Base-by-base conservation (phyloP, 768 basidiomycete genomes). In the Trametes villosa region DNA sequence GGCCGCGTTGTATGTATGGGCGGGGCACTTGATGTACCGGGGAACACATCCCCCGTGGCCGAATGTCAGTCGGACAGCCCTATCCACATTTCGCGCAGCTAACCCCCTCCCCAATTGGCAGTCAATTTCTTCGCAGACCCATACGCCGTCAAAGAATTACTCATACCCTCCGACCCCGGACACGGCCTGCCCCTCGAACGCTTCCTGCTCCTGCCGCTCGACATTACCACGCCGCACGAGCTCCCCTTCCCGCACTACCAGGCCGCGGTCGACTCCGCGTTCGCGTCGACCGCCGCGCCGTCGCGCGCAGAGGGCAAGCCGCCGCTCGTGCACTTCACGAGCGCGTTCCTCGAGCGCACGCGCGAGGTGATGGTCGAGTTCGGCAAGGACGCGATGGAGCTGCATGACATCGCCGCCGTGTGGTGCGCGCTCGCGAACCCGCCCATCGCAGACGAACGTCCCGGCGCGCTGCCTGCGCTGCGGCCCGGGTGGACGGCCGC, bases 91-190 rank as follows among this genome's bases (percentile, higher is more conserved):
- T 8, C 9, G 33, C 42, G 20, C 20, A 26, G 11, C 1, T 34
- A 20, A 18, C 34, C 20, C 60, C 42, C 66, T 40, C n/a, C 24
- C n/a, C 5, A 3, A 26, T 46, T 17, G 6, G 3, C 66, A 93
- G 91, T 92, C 76, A 92, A 92, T 72, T 90, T 89, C 68, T 94
- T 87, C 58, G 92, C 94, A 2, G 94, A 96, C 69, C 92, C 95
- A 2, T 91, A 80, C 66, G 93, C 95, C 2, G 92, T 90, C 4
- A 82, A 85, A 48, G 83, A 89, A 50, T 72, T 96, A 0, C 75
- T 94, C 18, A 67, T 79, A 29, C 80, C 84, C 7, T 50, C 65
- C 4, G 59, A 68, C 20, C 71, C 76, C 4, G 68, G 74, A 64
- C 70, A 69, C 51, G 76, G 84, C 62, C 64, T 92, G 17, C 90